These are phyloP conservation scores for Pleurotus ostreatus DNA, from an alignment of 768 basidiomycete genomes.

Conservation along the genomic window DNA sequence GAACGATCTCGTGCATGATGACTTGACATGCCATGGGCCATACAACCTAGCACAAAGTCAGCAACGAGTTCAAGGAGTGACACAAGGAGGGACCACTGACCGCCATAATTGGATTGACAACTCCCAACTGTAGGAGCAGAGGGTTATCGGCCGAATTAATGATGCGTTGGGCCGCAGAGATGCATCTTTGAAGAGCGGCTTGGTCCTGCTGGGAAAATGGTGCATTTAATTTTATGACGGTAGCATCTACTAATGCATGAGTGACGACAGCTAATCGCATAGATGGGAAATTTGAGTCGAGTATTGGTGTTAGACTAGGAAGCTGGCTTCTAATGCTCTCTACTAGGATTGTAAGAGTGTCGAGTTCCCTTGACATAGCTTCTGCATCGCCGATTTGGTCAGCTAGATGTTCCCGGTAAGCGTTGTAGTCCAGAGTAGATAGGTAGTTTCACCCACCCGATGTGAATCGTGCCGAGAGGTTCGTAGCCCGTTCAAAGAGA, in stretches of 20 bases:
- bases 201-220: conserved; percentile 3
- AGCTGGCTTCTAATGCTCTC: conserved; percentile 24
- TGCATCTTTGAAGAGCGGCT: conserved; percentile 2
- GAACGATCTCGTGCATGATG: conserved; percentile 41
- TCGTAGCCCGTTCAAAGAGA: conserved; percentile 27
- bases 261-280: conserved; percentile 35
- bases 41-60: conserved; percentile 28
- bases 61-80: conserved; percentile 7
- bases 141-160: conserved; percentile 25
- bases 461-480: conserved; percentile 12
- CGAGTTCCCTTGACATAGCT: conserved; percentile 28
- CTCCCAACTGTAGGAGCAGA: conserved; percentile 33
- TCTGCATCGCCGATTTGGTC: not conserved
- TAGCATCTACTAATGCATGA: conserved; percentile 7
- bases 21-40: conserved; percentile 44
- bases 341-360: conserved; percentile 40
- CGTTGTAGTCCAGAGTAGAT: not conserved
- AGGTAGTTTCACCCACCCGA: conserved; percentile 5
- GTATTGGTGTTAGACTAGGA: not conserved
- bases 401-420: not conserved
- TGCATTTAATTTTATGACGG: conserved; percentile 10
- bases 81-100: conserved; percentile 27
- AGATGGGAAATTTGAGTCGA: not conserved
- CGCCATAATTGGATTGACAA: conserved; percentile 47
- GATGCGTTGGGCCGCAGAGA: conserved; percentile 18